Base-by-base conservation (phyloP, 345 rosid genomes). In the Syzygium aromaticum region DNA sequence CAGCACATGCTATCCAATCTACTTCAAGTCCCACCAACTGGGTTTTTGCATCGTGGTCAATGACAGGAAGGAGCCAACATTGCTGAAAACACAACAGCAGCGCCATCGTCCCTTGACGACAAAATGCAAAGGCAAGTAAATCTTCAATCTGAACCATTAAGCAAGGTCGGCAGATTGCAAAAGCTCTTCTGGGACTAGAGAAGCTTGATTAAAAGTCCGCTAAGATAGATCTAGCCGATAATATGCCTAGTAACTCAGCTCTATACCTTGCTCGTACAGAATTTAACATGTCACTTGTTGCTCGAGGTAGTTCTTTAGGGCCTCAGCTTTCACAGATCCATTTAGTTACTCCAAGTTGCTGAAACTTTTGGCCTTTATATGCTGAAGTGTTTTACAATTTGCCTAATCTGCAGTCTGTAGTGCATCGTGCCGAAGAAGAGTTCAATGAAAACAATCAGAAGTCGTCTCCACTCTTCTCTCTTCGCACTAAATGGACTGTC, bases 11-110 rank as follows among this genome's bases (percentile, higher is more conserved):
- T 1, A 30, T 33, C 80, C 46, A 73, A 38, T 33, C 80, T 33
- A 73, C 80, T 73, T 73, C 4, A 40, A 73, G 80, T 73, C 10
- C 80, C 49, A 33, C 19, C 25, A 7, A 28, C 40, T 1, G 25
- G 80, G 46, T 73, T 67, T 33, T 73, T 1, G 25, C 7, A 0
- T 17, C 1, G 77, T 0, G 5, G 33, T 3, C 80, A 16, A 40
- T 33, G 80, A 67, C 23, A 73, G 25, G 49, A 17, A 33, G 23
- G 25, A 33, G 80, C 25, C 78, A 67, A 67, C 78, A 33, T 67
- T 8, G 78, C 78, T 67, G 78, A 67, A 67, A 67, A 16, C 25
- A 33, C 25, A 33, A 19, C 80, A 33, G 80, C 49, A 73, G 14
- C 14, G 7, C 49, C 25, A 73, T 30, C 6, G 14, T 73, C 80